Evolutionary conservation across 2,329 filamentous ascomycete species (phyloP).

Genomic region (Mycosphaerella sp.): DNA sequence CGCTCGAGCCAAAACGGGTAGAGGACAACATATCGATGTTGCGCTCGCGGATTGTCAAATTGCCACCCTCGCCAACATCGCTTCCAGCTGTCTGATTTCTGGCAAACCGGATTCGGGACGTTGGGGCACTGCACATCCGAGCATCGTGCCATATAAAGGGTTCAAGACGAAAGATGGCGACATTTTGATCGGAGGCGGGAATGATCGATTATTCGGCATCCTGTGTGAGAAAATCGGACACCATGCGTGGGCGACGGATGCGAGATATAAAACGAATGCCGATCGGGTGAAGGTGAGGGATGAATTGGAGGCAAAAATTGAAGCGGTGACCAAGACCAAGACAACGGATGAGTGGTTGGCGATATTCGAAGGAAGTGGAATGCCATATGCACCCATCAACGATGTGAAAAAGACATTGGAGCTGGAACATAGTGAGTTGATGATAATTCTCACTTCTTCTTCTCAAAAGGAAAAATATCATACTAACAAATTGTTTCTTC

Average conservation of each 20-base stretch:
- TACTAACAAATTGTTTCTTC: neutral
- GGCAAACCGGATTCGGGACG: slow-evolving; percentile 80
- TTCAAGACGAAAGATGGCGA: slow-evolving; percentile 61
- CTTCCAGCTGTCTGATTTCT: slow-evolving; percentile 82
- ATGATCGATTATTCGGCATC: slow-evolving; percentile 56
- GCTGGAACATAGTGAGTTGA: slow-evolving; percentile 66
- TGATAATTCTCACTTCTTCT: neutral
- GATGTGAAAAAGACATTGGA: slow-evolving; percentile 79
- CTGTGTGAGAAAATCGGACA: slow-evolving; percentile 52
- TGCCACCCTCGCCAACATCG: slow-evolving; percentile 90
- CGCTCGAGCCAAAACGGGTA: slow-evolving; percentile 64
- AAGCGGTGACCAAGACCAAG: slow-evolving; percentile 63
- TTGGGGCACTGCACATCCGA: slow-evolving; percentile 98
- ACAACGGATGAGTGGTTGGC: slow-evolving; percentile 85
- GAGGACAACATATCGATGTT: slow-evolving; percentile 88
- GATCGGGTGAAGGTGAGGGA: slow-evolving; percentile 61
- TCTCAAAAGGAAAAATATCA: neutral
- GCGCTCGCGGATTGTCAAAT: slow-evolving; percentile 91
- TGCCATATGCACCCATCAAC: slow-evolving; percentile 94
- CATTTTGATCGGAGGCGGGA: slow-evolving; percentile 58
- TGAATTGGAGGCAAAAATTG: slow-evolving; percentile 71
- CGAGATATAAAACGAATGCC: slow-evolving; percentile 53
- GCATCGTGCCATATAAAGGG: slow-evolving; percentile 89
- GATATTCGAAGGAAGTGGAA: slow-evolving; percentile 78
- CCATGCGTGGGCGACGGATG: slow-evolving; percentile 53